phyloP scores from a whole-genome alignment of 148 eudicot species.

The Fagopyrum tataricum region DNA sequence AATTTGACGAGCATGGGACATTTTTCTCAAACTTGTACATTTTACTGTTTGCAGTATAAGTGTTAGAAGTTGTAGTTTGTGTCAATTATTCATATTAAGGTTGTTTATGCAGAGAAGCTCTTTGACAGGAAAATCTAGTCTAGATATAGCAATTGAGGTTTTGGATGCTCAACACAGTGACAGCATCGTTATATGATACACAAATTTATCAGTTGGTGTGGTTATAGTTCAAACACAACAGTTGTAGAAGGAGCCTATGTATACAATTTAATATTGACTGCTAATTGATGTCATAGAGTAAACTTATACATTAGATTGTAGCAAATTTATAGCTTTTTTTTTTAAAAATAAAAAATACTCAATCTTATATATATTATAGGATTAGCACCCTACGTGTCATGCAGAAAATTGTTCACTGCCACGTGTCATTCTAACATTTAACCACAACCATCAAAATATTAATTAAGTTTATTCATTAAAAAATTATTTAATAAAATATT shows the following conservation, averaged over 20 bases:
- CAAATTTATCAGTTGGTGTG: background rate
- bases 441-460: no score
- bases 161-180: constrained; percentile 77
- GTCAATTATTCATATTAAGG: background rate
- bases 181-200: constrained; percentile 53
- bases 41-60: no score
- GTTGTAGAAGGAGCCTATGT: background rate
- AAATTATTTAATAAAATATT: no score
- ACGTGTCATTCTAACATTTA: no score
- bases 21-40: background rate
- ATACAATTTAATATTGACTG: background rate
- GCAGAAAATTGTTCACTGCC: no score
- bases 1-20: no score
- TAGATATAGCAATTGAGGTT: constrained; percentile 81
- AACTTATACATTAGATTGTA: background rate
- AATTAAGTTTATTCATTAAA: no score
- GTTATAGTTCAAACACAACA: background rate
- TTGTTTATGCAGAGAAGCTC: constrained; percentile 25
- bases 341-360: no score
- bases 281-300: background rate
- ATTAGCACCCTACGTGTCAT: no score
- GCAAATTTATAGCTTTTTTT: no score
- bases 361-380: no score
- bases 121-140: constrained; percentile 75
- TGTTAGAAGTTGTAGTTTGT: background rate